Conservation (phyloP, 305 asterid genomes). For the Coffea humblotiana region DNA sequence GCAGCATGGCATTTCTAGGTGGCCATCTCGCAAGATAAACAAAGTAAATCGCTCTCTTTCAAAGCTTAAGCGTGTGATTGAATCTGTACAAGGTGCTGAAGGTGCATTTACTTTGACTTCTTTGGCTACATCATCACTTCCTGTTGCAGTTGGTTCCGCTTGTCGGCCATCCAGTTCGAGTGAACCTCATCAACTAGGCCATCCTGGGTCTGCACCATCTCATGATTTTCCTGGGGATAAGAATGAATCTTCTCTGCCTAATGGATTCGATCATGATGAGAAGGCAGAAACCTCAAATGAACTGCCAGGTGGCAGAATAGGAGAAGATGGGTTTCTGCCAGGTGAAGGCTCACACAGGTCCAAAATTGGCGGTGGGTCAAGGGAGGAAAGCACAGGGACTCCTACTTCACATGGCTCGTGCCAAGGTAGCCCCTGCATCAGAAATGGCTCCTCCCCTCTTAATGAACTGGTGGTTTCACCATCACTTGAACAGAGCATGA, state of each 20-base stretch:
- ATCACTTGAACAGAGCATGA: conserved; percentile 32
- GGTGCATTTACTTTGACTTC: conserved; percentile 72
- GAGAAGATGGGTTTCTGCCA: conserved; percentile 20
- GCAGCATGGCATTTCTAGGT: conserved; percentile 87
- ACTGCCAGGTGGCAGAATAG: conserved; percentile 26
- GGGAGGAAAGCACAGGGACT: conserved; percentile 76
- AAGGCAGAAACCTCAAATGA: conserved; percentile 42
- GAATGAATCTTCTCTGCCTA: conserved; percentile 32
- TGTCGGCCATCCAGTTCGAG: conserved; percentile 59
- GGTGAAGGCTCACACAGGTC: conserved; percentile 48
- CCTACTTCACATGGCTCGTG: conserved; percentile 86
- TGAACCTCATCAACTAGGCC: conserved; percentile 41
- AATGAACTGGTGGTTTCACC: conserved; percentile 51
- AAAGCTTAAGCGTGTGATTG: conserved; percentile 73
- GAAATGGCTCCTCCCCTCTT: conserved; percentile 49
- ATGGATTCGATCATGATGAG: conserved; percentile 36
- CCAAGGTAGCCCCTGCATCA: conserved; percentile 60
- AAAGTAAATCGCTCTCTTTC: conserved; percentile 85
- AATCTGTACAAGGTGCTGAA: conserved; percentile 83
- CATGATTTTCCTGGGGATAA: conserved; percentile 47
- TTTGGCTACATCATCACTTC: conserved; percentile 56
- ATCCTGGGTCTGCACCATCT: conserved; percentile 40
- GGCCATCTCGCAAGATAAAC: conserved; percentile 98
- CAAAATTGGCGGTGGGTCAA: conserved; percentile 64
- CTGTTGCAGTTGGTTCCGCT: conserved; percentile 60